These are phyloP conservation scores for Cladosporium sp. DNA, from an alignment of 2,329 filamentous ascomycete genomes.

Conservation along the genomic window DNA sequence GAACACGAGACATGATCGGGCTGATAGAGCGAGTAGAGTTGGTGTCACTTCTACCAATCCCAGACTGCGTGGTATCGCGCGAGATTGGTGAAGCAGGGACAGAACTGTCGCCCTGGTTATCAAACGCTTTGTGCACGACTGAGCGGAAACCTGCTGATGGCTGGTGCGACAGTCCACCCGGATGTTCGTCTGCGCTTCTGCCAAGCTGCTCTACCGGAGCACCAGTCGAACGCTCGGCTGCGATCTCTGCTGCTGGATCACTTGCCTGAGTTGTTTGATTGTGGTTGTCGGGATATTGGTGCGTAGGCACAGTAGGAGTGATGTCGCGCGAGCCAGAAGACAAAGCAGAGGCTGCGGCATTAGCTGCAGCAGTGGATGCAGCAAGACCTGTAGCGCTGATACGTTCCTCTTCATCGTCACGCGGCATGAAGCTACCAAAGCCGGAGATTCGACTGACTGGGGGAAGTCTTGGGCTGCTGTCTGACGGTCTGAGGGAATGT, in stretches of 20 bases:
- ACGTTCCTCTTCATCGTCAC: constrained; percentile 18
- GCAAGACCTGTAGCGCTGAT: constrained; percentile 15
- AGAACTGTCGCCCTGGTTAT: constrained; percentile 58
- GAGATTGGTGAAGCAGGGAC: constrained; percentile 48
- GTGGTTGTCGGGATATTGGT: background rate
- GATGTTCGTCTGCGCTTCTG: constrained; percentile 11
- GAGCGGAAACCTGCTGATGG: constrained; percentile 19
- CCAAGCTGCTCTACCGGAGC: constrained; percentile 17
- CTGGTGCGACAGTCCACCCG: constrained; percentile 16
- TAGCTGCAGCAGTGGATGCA: constrained; percentile 13
- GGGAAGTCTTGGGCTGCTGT: constrained; percentile 41
- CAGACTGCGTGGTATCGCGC: constrained; percentile 42
- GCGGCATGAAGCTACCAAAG: constrained; percentile 41
- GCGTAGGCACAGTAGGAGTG: background rate
- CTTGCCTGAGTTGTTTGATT: background rate
- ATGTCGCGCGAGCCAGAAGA: constrained; percentile 9
- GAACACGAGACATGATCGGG: constrained; percentile 64
- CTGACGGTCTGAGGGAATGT: constrained; percentile 32
- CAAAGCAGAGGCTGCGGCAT: constrained; percentile 6
- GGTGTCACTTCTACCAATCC: constrained; percentile 56
- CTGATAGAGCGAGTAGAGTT: constrained; percentile 65
- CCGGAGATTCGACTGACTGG: constrained; percentile 48
- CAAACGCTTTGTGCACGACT: constrained; percentile 67
- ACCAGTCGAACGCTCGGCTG: constrained; percentile 8
- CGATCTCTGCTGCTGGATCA: constrained; percentile 18